Base-by-base conservation (phyloP, 2,329 filamentous ascomycete genomes). In the Hypoxylon sp. region DNA sequence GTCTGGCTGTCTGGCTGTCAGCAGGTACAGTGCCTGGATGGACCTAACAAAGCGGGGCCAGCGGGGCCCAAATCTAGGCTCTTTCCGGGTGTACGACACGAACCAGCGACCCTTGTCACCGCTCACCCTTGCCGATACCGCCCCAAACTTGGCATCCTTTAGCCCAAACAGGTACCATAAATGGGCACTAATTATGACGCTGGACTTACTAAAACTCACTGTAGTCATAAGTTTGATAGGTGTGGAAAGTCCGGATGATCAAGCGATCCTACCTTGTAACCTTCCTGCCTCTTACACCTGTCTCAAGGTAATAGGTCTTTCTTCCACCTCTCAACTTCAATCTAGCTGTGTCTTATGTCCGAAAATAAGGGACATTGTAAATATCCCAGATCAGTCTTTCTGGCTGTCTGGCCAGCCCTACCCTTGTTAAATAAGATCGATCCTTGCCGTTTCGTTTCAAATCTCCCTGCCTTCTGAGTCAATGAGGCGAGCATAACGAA, bases 171-270 rank as follows among this genome's bases (percentile, higher is more conserved):
- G 63, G 55, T 56, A 58, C 37, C 32, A 34, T 50, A 43, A 55
- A 62, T 56, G 56, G 58, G 55, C 63, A 54, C 66, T 65, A 69
- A 70, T 63, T 69, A 70, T 70, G 63, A 69, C 63, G 68, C 66
- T 65, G 68, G 27, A 63, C 65, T 65, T 59, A 62, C 56, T 57
- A 58, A 64, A 46, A 41, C n/a, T 19, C 43, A 43, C 53, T 53
- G 57, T 43, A 62, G 63, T 65, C 63, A 66, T 63, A 48, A 46
- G 41, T 59, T 60, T 58, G 54, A 62, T 65, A 68, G 65, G 58
- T 53, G 47, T 54, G 45, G 52, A 67, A 57, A 51, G 61, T 41
- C 57, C 63, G 58, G 58, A 58, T 65, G 61, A 69, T 68, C 67
- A 65, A 64, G 41, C 59, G 19, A 63, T 61, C 56, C 59, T 60